phyloP scores from a whole-genome alignment of 1,284 basidiomycete genomes.

The Pseudozyma thailandica region DNA sequence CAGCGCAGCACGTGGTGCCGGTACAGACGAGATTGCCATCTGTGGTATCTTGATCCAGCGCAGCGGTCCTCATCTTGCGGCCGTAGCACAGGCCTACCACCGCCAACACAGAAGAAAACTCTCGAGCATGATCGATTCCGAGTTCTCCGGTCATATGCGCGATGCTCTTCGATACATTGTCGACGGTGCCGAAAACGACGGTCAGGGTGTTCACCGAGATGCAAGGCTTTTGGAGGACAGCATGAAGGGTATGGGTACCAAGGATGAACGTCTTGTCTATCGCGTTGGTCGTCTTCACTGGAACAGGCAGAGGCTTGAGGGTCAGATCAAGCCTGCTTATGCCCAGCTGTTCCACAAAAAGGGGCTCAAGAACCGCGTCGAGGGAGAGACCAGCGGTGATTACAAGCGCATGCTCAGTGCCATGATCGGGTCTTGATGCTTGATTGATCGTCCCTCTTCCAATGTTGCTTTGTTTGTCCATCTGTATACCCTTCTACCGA shows the following conservation, averaged over 20 bases:
- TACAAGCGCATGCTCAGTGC: constrained; percentile 57
- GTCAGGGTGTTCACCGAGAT: constrained; percentile 60
- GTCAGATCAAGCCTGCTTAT: constrained; percentile 63
- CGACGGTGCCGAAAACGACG: constrained; percentile 63
- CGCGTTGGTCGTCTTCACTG: constrained; percentile 62
- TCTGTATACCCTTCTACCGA: constrained; percentile 23
- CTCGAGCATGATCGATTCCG: constrained; percentile 58
- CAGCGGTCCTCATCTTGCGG: constrained; percentile 60
- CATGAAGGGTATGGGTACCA: constrained; percentile 66
- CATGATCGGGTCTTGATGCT: constrained; percentile 55
- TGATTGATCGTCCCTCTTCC: not conserved
- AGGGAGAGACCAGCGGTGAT: constrained; percentile 61
- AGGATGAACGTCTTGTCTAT: constrained; percentile 55
- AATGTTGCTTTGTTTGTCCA: not conserved
- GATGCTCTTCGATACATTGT: constrained; percentile 63
- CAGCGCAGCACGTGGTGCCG: constrained; percentile 48
- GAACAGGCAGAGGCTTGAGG: constrained; percentile 59
- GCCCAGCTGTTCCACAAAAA: constrained; percentile 59
- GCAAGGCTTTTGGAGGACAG: constrained; percentile 62
- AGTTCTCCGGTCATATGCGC: constrained; percentile 65
- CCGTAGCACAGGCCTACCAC: constrained; percentile 61
- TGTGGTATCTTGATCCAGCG: constrained; percentile 65
- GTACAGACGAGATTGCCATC: constrained; percentile 62
- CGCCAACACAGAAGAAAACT: constrained; percentile 42
- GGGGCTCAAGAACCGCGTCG: constrained; percentile 56